Base-by-base conservation (phyloP, 1,139 yeast species). In the Yamadazyma oceani region DNA sequence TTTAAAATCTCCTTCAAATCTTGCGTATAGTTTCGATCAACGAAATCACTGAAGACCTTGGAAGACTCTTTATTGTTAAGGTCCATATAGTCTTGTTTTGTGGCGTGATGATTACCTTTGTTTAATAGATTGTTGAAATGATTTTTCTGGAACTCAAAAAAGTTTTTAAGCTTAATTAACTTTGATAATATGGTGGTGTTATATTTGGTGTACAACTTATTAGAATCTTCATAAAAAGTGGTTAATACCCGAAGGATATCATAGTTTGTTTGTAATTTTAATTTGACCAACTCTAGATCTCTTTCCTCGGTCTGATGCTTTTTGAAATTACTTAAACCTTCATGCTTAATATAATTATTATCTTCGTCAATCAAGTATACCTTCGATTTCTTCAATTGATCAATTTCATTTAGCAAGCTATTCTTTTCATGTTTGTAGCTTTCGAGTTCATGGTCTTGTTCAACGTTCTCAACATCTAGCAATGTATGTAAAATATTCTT, bases 221-320 rank as follows among this genome's bases (percentile, higher is more conserved):
- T 65, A 10, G 71, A 63, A 36, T 69, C 71, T 35, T 66, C 63
- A 43, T 69, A 70, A 41, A 66, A 70, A 2, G 51, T 48, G 29
- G 60, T 48, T 3, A 69, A 60, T 38, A 54, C 57, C 39, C 67
- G 61, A 26, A 69, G 50, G 25, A 57, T 50, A 38, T 68, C 69
- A 45, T 69, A 68, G 40, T 66, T 60, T 38, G 59, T 54, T 26
- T 55, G 51, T n/a, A 67, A 40, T 43, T 60, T 64, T 38, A 66
- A 54, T 25, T 61, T 54, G n/a, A 68, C 44, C 35, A 71, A 55
- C 37, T 65, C 70, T 26, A 56, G 53, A 45, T 71, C 76, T 28
- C 72, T 43, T 17, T 49, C 43, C 6, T 43, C 44, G 36, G 49
- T 59, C 12, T 58, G 43, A 16, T 44, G 21, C 5, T 45, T 36